A percentile compares a stretch with the other conserved stretches of the same genome.
Conservation (phyloP, 208 protist species). For the Balamuthia mandrillaris region DNA sequence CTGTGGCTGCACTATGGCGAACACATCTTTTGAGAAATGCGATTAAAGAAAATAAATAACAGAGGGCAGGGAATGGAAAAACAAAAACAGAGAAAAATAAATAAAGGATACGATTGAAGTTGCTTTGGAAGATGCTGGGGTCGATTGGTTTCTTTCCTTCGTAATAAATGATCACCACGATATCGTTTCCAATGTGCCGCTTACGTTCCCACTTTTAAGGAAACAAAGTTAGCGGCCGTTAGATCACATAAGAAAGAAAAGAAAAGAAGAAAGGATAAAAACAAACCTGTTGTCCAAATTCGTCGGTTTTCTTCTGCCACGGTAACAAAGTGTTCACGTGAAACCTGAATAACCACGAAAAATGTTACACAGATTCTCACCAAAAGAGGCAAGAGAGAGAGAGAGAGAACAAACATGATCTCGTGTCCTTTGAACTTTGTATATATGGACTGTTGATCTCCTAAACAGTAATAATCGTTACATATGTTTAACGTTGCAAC, state of each 20-base stretch:
- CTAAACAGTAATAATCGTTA: too few relatives aligned
- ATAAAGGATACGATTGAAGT: neutral
- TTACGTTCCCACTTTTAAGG: neutral
- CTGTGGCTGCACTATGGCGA: neutral
- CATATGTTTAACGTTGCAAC: too few relatives aligned
- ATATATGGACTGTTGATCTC: neutral
- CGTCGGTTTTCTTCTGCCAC: neutral
- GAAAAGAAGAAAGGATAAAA: neutral
- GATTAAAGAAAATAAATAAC: neutral
- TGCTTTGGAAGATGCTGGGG: neutral
- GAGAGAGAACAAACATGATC: neutral
- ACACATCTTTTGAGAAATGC: neutral
- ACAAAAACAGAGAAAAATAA: neutral
- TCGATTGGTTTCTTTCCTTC: neutral
- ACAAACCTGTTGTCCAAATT: neutral
- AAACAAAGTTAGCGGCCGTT: too few relatives aligned
- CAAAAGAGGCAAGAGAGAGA: neutral
- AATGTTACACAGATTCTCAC: too few relatives aligned
- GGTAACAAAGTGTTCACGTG: neutral
- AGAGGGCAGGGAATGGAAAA: neutral
- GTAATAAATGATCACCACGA: neutral
- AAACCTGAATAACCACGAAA: too few relatives aligned
- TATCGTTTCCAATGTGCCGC: constrained; percentile 1
- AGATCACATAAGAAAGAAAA: neutral
- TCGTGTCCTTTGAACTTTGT: neutral